These are phyloP conservation scores for Solanum aculeatissimum DNA, from an alignment of 305 asterid species.

Conservation along the genomic window DNA sequence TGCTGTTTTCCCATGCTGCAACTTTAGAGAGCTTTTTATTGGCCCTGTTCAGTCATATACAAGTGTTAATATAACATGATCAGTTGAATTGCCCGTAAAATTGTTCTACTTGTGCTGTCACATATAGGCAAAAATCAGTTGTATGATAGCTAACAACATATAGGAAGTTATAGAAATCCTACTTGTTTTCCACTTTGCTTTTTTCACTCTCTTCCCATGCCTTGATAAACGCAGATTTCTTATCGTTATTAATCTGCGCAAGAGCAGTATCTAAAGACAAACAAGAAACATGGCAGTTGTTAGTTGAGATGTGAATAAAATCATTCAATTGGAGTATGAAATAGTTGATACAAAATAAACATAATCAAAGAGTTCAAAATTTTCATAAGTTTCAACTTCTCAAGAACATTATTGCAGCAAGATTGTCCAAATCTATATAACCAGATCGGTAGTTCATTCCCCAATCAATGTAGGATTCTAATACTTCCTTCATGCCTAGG, in stretches of 20 bases:
- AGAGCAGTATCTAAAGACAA: conserved; percentile 61
- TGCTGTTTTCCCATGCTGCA: conserved; percentile 72
- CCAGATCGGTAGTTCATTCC: too few relatives aligned
- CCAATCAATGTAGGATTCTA: too few relatives aligned
- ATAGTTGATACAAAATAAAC: background rate
- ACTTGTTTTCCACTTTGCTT: conserved; percentile 82
- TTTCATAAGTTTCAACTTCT: too few relatives aligned
- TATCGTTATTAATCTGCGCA: conserved; percentile 58
- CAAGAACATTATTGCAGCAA: too few relatives aligned
- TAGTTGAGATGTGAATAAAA: background rate
- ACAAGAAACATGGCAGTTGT: background rate
- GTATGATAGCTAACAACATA: background rate
- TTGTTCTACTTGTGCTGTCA: background rate
- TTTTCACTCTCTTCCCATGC: conserved; percentile 97
- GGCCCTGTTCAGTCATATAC: conserved; percentile 39
- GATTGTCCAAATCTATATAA: too few relatives aligned
- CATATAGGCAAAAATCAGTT: background rate
- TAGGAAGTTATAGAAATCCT: conserved; percentile 3
- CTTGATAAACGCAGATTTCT: conserved; percentile 52
- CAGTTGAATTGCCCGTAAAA: background rate
- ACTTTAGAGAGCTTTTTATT: conserved; percentile 68
- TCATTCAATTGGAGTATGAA: background rate
- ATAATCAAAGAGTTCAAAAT: background rate
- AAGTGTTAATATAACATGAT: background rate
- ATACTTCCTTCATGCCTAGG: too few relatives aligned